Percentiles rank a stretch among this genome's conserved stretches.
These are phyloP conservation scores for Mycena floridula DNA, from an alignment of 768 basidiomycete species.

Conservation along the genomic window DNA sequence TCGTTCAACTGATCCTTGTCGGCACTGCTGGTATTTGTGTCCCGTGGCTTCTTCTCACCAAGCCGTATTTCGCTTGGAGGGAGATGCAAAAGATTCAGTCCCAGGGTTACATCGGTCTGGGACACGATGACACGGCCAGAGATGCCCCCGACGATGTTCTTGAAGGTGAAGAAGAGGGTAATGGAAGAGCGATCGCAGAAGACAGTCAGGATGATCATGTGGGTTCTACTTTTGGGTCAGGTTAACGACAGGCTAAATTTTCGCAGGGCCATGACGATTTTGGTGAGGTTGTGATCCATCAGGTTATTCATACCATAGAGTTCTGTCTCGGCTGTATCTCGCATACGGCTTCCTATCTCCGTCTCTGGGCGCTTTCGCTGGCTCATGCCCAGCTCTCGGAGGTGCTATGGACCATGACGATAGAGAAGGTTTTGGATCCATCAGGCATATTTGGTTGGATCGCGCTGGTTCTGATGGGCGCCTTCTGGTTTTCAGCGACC, in stretches of 20 bases:
- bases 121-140: conserved; percentile 35
- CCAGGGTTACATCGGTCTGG: conserved; percentile 78
- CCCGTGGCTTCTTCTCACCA: conserved; percentile 88
- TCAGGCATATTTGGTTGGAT: conserved; percentile 59
- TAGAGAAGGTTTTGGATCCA: conserved; percentile 57
- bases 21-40: conserved; percentile 81
- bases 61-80: conserved; percentile 89
- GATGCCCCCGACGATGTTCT: conserved; percentile 56
- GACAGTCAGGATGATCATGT: conserved; percentile 69
- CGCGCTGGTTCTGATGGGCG: conserved; percentile 39
- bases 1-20: conserved; percentile 75
- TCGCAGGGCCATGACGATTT: conserved; percentile 81
- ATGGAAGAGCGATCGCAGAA: conserved; percentile 65
- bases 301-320: conserved; percentile 98
- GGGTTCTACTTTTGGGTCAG: conserved; percentile 24
- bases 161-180: conserved; percentile 78
- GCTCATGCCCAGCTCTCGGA: conserved; percentile 97
- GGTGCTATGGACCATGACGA: conserved; percentile 86
- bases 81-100: conserved; percentile 80
- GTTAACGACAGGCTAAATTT: not conserved
- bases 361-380: conserved; percentile 95
- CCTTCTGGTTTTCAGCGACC: conserved; percentile 77
- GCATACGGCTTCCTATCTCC: conserved; percentile 89
- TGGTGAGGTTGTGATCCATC: conserved; percentile 92
- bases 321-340: conserved; percentile 99